phyloP scores from a whole-genome alignment of 306 rosid genomes.

The Dalbergia cochinchinensis region DNA sequence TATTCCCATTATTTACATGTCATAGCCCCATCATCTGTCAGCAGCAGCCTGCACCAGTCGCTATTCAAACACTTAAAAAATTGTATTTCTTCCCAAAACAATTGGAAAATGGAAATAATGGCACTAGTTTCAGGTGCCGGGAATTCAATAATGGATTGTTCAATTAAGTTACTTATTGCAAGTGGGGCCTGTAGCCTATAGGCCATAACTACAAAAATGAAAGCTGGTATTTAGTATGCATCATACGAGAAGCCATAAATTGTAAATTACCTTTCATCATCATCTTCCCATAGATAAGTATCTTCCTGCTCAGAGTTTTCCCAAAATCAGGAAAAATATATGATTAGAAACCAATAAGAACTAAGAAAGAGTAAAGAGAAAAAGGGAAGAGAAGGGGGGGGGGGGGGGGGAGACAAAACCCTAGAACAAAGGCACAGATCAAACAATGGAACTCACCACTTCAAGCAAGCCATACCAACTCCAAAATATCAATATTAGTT shows the following conservation, averaged over 20 bases:
- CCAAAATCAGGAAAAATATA: conserved; percentile 42
- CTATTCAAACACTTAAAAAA: background rate
- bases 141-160: background rate
- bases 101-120: background rate
- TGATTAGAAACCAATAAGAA: conserved; percentile 38
- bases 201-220: background rate
- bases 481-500: background rate
- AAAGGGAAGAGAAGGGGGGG: background rate
- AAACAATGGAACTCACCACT: conserved; percentile 24
- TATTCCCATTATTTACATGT: background rate
- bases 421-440: conserved; percentile 20
- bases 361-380: background rate
- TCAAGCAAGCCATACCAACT: background rate
- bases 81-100: background rate
- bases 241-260: conserved; percentile 13
- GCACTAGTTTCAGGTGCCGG: background rate
- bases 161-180: conserved; percentile 25
- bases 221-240: conserved; percentile 21
- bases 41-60: too few species aligned
- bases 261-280: conserved; percentile 81
- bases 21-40: background rate
- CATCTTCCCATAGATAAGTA: conserved; percentile 97
- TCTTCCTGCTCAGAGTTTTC: conserved; percentile 75
- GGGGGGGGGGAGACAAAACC: background rate
- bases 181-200: conserved; percentile 10